phyloP scores from a whole-genome alignment of 768 basidiomycete genomes.

The Psilocybe sp. region DNA sequence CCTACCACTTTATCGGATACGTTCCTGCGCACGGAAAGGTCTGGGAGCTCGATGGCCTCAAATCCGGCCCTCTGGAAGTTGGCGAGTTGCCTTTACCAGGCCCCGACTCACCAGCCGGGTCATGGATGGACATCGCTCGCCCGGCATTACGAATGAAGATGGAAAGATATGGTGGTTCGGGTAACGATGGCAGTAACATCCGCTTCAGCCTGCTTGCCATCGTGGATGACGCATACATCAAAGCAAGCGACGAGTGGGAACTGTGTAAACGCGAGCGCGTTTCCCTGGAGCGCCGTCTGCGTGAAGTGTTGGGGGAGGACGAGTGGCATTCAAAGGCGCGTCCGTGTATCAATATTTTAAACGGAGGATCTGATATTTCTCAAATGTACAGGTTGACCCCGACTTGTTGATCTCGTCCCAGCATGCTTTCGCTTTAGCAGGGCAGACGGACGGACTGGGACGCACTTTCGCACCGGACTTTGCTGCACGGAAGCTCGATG shows the following conservation, averaged over 20 bases:
- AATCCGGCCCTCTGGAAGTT: conserved; percentile 60
- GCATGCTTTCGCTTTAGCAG: conserved; percentile 15
- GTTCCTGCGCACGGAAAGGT: conserved; percentile 61
- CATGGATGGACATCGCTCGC: conserved; percentile 62
- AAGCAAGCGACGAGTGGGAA: conserved; percentile 51
- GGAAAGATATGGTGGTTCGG: conserved; percentile 50
- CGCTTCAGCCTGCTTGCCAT: conserved; percentile 62
- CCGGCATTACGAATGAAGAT: conserved; percentile 62
- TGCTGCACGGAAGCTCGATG: conserved; percentile 39
- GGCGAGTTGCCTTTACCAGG: conserved; percentile 41
- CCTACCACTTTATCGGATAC: conserved; percentile 66
- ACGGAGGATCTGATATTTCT: background rate
- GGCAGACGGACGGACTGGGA: conserved; percentile 13
- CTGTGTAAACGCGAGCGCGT: conserved; percentile 45
- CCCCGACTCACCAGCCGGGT: background rate
- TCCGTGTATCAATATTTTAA: too few relatives aligned
- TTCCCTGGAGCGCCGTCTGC: conserved; percentile 43
- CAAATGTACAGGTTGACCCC: conserved; percentile 35
- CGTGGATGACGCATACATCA: conserved; percentile 47
- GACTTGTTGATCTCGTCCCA: conserved; percentile 26
- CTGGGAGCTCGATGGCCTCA: conserved; percentile 71
- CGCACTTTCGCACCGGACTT: conserved; percentile 41
- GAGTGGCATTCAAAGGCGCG: too few relatives aligned
- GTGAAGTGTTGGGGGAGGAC: conserved; percentile 30
- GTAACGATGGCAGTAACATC: conserved; percentile 42